A percentile compares a stretch with the other conserved stretches of the same genome.
phyloP scores from a whole-genome alignment of 305 asterid genomes.

The Fraxinus greggii region DNA sequence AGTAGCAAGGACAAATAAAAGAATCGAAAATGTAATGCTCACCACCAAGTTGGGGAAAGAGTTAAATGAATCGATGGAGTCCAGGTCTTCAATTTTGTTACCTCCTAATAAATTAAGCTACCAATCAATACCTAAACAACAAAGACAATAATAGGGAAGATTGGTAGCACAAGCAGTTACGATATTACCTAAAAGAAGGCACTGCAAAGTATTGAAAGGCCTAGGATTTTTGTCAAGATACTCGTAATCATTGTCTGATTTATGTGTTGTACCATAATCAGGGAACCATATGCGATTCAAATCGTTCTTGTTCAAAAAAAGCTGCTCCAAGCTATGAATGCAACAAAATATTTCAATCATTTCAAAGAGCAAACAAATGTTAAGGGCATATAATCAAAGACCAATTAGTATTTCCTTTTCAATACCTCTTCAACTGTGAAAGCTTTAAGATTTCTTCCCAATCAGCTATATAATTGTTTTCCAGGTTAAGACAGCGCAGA shows the following conservation, averaged over 20 bases:
- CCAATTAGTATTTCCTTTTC: conserved; percentile 1
- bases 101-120: conserved; percentile 52
- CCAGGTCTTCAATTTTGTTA: conserved; percentile 67
- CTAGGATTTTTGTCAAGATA: conserved; percentile 35
- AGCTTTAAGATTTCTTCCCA: conserved; percentile 86
- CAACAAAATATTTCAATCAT: conserved; percentile 22
- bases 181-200: conserved; percentile 75
- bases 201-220: conserved; percentile 64
- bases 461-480: conserved; percentile 63
- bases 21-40: conserved; percentile 32
- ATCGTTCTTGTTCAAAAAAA: conserved; percentile 71
- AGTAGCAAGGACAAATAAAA: conserved; percentile 5
- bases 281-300: conserved; percentile 62
- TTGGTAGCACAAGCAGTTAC: background rate
- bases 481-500: conserved; percentile 77
- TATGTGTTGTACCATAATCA: conserved; percentile 36
- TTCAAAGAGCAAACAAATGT: conserved; percentile 8
- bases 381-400: conserved; percentile 5
- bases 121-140: conserved; percentile 25
- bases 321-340: conserved; percentile 79
- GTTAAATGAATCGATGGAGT: conserved; percentile 73
- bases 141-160: conserved; percentile 20
- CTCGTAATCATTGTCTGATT: conserved; percentile 33
- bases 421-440: conserved; percentile 67
- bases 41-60: conserved; percentile 76